A percentile compares a stretch with the other conserved stretches of the same genome.
phyloP scores from a whole-genome alignment of 345 rosid genomes.

The Aquilaria yunnanensis region DNA sequence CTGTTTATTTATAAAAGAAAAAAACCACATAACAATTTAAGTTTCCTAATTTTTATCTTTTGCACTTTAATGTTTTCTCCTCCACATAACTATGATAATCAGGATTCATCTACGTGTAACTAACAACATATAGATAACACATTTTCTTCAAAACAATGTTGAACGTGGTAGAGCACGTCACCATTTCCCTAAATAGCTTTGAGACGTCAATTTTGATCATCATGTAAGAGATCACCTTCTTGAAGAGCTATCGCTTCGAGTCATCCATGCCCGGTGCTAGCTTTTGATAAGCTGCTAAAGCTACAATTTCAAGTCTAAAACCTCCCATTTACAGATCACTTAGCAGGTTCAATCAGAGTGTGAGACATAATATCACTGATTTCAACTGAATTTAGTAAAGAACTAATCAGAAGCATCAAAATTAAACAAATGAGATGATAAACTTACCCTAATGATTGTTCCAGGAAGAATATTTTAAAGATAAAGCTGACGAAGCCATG shows the following conservation, averaged over 20 bases:
- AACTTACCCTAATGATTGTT: conserved; percentile 94
- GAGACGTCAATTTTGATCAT: conserved; percentile 92
- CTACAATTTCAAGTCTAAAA: conserved; percentile 81
- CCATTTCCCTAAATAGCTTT: conserved; percentile 93
- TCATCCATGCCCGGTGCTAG: conserved; percentile 88
- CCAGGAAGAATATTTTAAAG: conserved; percentile 85
- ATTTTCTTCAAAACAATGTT: conserved; percentile 97
- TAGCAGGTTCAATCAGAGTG: neutral
- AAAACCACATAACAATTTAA: too few relatives aligned
- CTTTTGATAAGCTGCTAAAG: conserved; percentile 96
- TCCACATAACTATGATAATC: conserved; percentile 19
- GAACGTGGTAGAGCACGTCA: conserved; percentile 97
- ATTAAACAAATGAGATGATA: neutral
- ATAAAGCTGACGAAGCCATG: conserved; percentile 84
- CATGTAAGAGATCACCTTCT: conserved; percentile 94
- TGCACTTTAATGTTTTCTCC: too few relatives aligned
- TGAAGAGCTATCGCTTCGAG: conserved; percentile 88
- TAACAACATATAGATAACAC: conserved; percentile 95
- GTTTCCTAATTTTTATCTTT: too few relatives aligned
- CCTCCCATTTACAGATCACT: conserved; percentile 78
- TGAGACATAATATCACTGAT: neutral
- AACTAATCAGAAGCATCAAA: neutral
- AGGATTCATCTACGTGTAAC: conserved; percentile 92
- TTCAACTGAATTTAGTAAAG: conserved; percentile 1
- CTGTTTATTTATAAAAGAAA: too few relatives aligned